Percentiles rank a stretch among this genome's conserved stretches.
phyloP scores from a whole-genome alignment of 345 rosid species.

The Citrus reticulata region DNA sequence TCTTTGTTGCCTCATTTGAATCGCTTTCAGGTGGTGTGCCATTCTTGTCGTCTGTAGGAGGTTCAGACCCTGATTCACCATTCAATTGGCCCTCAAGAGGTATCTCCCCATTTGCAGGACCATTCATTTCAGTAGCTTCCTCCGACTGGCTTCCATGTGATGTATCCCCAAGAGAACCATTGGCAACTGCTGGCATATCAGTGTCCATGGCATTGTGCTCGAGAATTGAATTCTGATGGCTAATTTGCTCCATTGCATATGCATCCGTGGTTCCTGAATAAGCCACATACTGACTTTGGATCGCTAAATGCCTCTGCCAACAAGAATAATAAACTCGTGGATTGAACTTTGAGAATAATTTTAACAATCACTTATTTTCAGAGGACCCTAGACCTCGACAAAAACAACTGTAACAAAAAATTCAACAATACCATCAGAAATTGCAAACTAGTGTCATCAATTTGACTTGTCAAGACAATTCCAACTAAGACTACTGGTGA shows the following conservation, averaged over 20 bases:
- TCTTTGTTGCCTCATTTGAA: slow-evolving; percentile 17
- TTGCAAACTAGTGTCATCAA: neutral
- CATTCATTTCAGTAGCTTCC: slow-evolving; percentile 31
- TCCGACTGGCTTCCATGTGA: slow-evolving; percentile 19
- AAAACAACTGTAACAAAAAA: neutral
- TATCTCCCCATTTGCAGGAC: slow-evolving; percentile 23
- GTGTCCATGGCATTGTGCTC: slow-evolving; percentile 28
- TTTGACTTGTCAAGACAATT: neutral
- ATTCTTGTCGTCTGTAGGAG: slow-evolving; percentile 10
- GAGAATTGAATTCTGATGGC: slow-evolving; percentile 13
- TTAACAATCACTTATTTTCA: neutral
- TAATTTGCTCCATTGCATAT: neutral
- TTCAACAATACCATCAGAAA: neutral
- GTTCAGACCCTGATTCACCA: slow-evolving; percentile 20
- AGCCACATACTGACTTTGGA: slow-evolving; percentile 31
- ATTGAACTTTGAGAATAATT: neutral
- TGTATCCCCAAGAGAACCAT: slow-evolving; percentile 21
- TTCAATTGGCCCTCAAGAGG: slow-evolving; percentile 9
- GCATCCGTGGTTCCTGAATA: slow-evolving; percentile 17
- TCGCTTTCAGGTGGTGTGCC: slow-evolving; percentile 18
- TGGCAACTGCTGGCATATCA: slow-evolving; percentile 27
- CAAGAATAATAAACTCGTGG: neutral
- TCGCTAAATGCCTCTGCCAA: slow-evolving; percentile 41
- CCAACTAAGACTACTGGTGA: neutral
- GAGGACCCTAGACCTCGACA: neutral